Percentiles rank a stretch among this genome's conserved stretches.
Evolutionary conservation across 805 yeast species (phyloP).

Genomic region (Peterozyma xylosa): DNA sequence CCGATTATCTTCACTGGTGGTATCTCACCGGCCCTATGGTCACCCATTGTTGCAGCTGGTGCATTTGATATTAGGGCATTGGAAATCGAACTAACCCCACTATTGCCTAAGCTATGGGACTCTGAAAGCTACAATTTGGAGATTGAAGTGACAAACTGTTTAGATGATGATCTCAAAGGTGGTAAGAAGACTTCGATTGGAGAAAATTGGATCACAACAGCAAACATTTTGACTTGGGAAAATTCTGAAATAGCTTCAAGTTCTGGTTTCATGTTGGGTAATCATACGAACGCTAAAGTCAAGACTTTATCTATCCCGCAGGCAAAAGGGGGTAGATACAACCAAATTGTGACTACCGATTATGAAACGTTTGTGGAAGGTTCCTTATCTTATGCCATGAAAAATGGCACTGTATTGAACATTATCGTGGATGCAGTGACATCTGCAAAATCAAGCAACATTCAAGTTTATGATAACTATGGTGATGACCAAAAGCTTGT

Average conservation of each 20-base stretch:
- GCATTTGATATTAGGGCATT: conserved; percentile 71
- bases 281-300: conserved; percentile 23
- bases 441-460: conserved; percentile 26
- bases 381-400: conserved; percentile 27
- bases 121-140: conserved; percentile 26
- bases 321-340: conserved; percentile 27
- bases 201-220: conserved; percentile 55
- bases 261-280: conserved; percentile 27
- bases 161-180: conserved; percentile 27
- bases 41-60: conserved; percentile 64
- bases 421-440: conserved; percentile 22
- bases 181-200: conserved; percentile 25
- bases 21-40: conserved; percentile 72
- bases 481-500: conserved; percentile 32
- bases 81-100: conserved; percentile 62
- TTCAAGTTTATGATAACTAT: conserved; percentile 26
- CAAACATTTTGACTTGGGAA: conserved; percentile 50
- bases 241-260: conserved; percentile 28
- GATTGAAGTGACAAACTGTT: conserved; percentile 48
- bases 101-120: conserved; percentile 63
- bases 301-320: conserved; percentile 25
- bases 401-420: conserved; percentile 27
- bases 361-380: conserved; percentile 26
- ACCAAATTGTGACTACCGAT: conserved; percentile 30
- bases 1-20: conserved; percentile 82